Base-by-base conservation (phyloP, 371 early-diverging fungal genomes). In the Gilbertella persicaria region DNA sequence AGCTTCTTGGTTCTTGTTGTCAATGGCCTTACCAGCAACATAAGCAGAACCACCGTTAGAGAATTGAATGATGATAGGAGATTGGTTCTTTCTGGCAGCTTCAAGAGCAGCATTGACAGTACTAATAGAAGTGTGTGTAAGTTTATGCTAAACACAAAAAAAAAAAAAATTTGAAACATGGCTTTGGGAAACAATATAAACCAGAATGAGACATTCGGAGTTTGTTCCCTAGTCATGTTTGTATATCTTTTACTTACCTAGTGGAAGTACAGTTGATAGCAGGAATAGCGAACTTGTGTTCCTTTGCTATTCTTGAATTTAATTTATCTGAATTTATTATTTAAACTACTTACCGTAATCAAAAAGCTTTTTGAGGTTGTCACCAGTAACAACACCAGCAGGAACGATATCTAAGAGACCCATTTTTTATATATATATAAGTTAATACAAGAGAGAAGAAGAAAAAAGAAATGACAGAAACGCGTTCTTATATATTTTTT, bases 211-310 rank as follows among this genome's bases (percentile, higher is more conserved):
- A 37, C 7, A 5, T 14, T 37, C 38, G n/a, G 38, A 17, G 38
- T 9, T 37, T 37, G n/a, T 35, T 48, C 40, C 33, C 52, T 33
- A 41, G 21, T 17, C 20, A 23, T 33, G 30, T 43, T 24, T 37
- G 10, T 16, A 10, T 29, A 10, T 21, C 42, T 33, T 8, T 33
- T 20, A 40, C 33, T 56, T 71, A 74, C 75, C 75, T 92, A 41
- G 93, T 89, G 40, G 91, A 88, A 60, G 93, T 94, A 84, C 92
- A 92, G 84, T 94, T 94, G 79, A 94, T 87, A 45, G 95, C 93
- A 51, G 95, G 94, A 70, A 94, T 94, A 60, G 95, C 95, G 58
- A 92, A 94, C 38, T 80, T 70, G 64, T 94, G 75, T 70, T 90
- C 80, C 56, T 84, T 84, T 40, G 92, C 92, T 75, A 58, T 13